Base-by-base conservation (phyloP, 306 rosid genomes). In the Quercus bicolor region DNA sequence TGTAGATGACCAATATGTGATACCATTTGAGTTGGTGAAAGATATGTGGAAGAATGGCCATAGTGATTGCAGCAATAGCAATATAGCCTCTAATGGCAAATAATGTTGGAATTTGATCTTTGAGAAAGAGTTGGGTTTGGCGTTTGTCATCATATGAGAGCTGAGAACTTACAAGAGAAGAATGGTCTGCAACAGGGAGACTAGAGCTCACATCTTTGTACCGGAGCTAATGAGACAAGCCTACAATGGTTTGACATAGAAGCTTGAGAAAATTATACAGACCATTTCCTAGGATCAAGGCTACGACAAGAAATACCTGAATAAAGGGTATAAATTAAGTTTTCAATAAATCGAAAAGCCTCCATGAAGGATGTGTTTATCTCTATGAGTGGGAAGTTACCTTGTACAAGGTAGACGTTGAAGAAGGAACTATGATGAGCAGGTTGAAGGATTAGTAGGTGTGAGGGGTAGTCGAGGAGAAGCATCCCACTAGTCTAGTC, bases 91-190 rank as follows among this genome's bases (percentile, higher is more conserved):
- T 11, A 16, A 59, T 29, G 16, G 78, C 56, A 57, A 75, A 57
- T 57, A 56, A 75, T 13, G 78, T 15, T 18, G 78, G 78, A 20
- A 75, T 75, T 23, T 75, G 70, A 40, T 75, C 78, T 15, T 75
- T 75, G 28, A 75, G 70, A 40, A 75, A 75, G 33, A 57, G 21
- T 29, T 60, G 56, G 56, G 40, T 75, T 5, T 57, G 78, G 18
- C 78, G 56, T 7, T 21, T 7, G 11, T 75, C 78, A 37, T 75
- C 70, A 23, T 26, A 57, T 20, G 70, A 57, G 5, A 57, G 1
- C 68, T 12, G 16, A 48, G 53, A 48, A 48, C 33, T 74, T 19
- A 16, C n/a, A 1, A 6, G 45, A 18, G 56, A 56, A 26, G 29
- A 56, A 45, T 43, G 56, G 29, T 74, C 54, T 56, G 37, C 77